Evolutionary conservation across 1,139 yeast genomes (phyloP).

Genomic region (Geotrichum siamense): DNA sequence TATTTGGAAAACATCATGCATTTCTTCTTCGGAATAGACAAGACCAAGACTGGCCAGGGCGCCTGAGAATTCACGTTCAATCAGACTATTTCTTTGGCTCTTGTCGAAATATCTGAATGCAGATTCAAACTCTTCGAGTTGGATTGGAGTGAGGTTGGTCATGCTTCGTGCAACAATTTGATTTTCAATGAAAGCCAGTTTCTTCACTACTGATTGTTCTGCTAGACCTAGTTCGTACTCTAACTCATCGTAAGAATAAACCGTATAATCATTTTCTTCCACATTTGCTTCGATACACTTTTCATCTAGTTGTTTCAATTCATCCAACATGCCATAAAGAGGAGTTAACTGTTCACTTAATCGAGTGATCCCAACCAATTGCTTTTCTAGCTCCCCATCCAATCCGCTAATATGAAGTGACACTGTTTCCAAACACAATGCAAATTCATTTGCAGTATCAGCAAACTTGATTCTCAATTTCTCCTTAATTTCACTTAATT

Average conservation of each 20-base stretch:
- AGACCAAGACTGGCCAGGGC: conserved; percentile 39
- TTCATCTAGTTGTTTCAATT: conserved; percentile 28
- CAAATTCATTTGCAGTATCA: conserved; percentile 35
- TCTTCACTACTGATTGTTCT: conserved; percentile 35
- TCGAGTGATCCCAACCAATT: conserved; percentile 31
- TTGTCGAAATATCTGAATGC: conserved; percentile 40
- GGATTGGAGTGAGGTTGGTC: conserved; percentile 39
- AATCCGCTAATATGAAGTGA: conserved; percentile 32
- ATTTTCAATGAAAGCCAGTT: conserved; percentile 37
- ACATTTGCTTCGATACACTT: conserved; percentile 36
- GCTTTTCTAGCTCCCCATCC: conserved; percentile 38
- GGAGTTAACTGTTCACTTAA: conserved; percentile 34
- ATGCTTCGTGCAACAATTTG: conserved; percentile 38
- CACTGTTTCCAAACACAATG: conserved; percentile 30
- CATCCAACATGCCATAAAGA: conserved; percentile 27
- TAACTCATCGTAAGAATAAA: conserved; percentile 37
- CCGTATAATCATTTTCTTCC: conserved; percentile 39
- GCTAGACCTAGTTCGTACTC: conserved; percentile 38
- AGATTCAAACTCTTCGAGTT: conserved; percentile 39
- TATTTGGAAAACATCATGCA: conserved; percentile 34
- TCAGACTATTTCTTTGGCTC: conserved; percentile 32
- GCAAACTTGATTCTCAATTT: conserved; percentile 46
- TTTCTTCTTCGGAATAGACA: conserved; percentile 35
- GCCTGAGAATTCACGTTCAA: conserved; percentile 36
- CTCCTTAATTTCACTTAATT: conserved; percentile 35